Evolutionary conservation across 495 filamentous ascomycete genomes (phyloP).

Genomic region (Xylaria nigripes): DNA sequence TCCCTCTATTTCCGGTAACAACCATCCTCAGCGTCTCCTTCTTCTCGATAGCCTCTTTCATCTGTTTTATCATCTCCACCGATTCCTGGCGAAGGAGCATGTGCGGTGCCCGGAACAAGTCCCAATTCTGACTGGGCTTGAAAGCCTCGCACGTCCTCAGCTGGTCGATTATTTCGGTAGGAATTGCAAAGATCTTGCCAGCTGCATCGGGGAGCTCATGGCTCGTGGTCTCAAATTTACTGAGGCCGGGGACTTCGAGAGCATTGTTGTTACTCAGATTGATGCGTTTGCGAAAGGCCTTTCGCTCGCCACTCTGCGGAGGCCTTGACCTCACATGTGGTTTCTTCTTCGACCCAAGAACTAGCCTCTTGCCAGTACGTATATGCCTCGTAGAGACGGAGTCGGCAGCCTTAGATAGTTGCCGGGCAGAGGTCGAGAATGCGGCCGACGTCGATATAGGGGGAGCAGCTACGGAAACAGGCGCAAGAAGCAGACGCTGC

Average conservation of each 20-base stretch:
- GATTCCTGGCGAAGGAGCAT: constrained; percentile 68
- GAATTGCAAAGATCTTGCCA: constrained; percentile 61
- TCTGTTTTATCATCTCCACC: constrained; percentile 54
- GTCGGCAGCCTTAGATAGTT: constrained; percentile 23
- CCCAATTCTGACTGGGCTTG: constrained; percentile 85
- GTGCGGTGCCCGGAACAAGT: constrained; percentile 70
- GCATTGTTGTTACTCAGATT: constrained; percentile 92
- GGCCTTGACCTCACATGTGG: constrained; percentile 35
- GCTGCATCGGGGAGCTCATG: constrained; percentile 45
- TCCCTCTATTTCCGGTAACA: constrained; percentile 61
- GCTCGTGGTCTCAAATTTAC: constrained; percentile 48
- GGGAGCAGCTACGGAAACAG: constrained; percentile 32
- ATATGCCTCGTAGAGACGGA: constrained; percentile 24
- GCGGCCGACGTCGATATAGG: constrained; percentile 36
- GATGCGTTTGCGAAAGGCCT: constrained; percentile 76
- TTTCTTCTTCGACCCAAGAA: constrained; percentile 46
- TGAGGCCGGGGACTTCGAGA: constrained; percentile 58
- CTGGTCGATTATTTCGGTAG: constrained; percentile 62
- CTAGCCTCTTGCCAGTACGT: constrained; percentile 30
- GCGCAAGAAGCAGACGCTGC: constrained; percentile 15
- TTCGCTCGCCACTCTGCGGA: constrained; percentile 70
- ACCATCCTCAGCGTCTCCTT: constrained; percentile 57
- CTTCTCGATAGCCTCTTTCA: constrained; percentile 46
- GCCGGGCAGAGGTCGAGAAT: constrained; percentile 37
- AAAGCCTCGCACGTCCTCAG: constrained; percentile 80